phyloP scores from a whole-genome alignment of 805 yeast species.

The Deakozyma indianensis region DNA sequence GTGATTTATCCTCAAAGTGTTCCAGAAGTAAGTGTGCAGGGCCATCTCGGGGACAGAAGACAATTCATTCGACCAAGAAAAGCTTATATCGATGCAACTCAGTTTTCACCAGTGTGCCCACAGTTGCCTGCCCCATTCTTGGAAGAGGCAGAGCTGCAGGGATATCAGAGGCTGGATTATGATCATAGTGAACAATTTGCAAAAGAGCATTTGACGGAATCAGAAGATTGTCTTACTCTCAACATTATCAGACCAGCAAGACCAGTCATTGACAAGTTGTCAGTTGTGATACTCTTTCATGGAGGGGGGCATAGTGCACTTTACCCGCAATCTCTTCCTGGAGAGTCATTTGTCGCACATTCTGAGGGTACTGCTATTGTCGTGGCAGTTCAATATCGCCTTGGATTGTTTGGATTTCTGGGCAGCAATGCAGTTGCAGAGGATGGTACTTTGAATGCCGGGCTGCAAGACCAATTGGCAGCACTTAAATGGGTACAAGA shows the following conservation, averaged over 20 bases:
- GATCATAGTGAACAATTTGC: too few species aligned
- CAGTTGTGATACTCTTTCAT: background rate
- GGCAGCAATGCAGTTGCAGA: background rate
- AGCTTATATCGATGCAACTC: background rate
- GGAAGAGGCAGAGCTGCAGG: too few species aligned
- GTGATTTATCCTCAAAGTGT: too few species aligned
- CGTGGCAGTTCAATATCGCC: background rate
- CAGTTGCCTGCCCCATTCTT: too few species aligned
- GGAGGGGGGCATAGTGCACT: background rate
- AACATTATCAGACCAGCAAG: background rate
- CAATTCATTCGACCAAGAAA: background rate
- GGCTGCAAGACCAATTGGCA: conserved; percentile 31
- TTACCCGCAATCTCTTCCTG: background rate
- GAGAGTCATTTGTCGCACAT: background rate
- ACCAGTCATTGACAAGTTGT: background rate
- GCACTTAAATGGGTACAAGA: conserved; percentile 31
- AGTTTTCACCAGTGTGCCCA: too few species aligned
- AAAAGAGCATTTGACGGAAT: too few species aligned
- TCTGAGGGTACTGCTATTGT: background rate
- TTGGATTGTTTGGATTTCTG: background rate
- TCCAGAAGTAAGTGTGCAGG: too few species aligned
- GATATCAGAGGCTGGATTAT: too few species aligned
- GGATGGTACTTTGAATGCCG: conserved; percentile 23
- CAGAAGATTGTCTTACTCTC: background rate
- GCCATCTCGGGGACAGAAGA: too few species aligned